phyloP scores from a whole-genome alignment of 176 grass and related monocot genomes.

The Elaeis guineensis region DNA sequence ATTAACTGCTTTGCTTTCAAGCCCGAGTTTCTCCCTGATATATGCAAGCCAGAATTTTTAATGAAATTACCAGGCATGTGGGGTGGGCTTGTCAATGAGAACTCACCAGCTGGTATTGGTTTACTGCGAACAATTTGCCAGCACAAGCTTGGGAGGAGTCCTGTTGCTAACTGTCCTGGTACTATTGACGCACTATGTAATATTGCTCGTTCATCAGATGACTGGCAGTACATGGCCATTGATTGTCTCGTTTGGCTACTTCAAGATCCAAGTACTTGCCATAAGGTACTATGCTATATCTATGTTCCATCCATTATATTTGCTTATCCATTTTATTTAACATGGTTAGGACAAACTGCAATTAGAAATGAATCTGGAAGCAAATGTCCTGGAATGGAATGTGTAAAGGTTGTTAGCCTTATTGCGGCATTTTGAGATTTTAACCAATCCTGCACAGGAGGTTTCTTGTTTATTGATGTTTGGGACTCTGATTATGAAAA shows the following conservation, averaged over 20 bases:
- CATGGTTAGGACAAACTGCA: too few species aligned
- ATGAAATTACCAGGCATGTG: constrained; percentile 91
- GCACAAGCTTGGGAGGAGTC: constrained; percentile 62
- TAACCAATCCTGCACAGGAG: too few species aligned
- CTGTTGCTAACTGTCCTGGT: constrained; percentile 64
- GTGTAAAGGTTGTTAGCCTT: too few species aligned
- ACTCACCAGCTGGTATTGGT: constrained; percentile 90
- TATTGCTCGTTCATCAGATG: constrained; percentile 96
- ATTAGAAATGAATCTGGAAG: too few species aligned
- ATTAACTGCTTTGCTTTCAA: constrained; percentile 99
- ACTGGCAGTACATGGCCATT: constrained; percentile 99
- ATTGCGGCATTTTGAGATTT: too few species aligned
- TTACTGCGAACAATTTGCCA: constrained; percentile 93
- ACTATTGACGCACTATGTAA: constrained; percentile 84
- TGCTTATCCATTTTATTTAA: too few species aligned
- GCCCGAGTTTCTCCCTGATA: constrained; percentile 84
- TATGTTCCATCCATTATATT: not conserved
- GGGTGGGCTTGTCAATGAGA: constrained; percentile 97
- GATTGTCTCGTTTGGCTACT: constrained; percentile 96
- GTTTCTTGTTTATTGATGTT: too few species aligned
- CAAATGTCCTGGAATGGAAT: too few species aligned
- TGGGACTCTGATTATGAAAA: too few species aligned
- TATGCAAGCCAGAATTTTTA: constrained; percentile 85
- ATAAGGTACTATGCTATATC: constrained; percentile 57
- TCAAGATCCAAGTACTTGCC: constrained; percentile 74